Evolutionary conservation across 1,284 basidiomycete species (phyloP), one percentile per base, ranked within the genome.

Genomic region (Melampsora americana): DNA sequence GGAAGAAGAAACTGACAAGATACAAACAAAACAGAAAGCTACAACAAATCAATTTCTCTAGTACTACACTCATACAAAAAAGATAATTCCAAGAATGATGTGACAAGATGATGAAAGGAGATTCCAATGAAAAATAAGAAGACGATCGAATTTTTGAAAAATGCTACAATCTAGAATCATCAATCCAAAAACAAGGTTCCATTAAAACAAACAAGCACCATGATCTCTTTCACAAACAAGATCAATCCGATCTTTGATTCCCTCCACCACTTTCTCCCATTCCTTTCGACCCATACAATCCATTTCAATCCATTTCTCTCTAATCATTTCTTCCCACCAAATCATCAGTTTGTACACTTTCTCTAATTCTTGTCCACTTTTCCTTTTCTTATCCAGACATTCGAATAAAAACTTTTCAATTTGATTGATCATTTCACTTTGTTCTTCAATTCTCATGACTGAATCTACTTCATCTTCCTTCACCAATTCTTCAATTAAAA

Each of bases 321-420:
- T 23, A 50, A 73, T 59, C 1, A 66, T 42, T 50, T 66, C 50
- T 59, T 73, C 46, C 71, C 71, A 73, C 61, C 61, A 73, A 53
- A 39, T 39, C 7, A 66, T 1, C 32, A 73, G 39, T 48, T 73
- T 66, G 14, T 28, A 23, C 2, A 73, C 48, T 59, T 73, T 73
- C 20, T 73, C 71, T 23, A 73, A 73, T 23, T 73, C 62, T 73
- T 73, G 71, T 28, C 71, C 71, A 28, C 35, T 39, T n/a, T 28
- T 28, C n/a, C 35, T 16, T 20, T 20, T 44, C 42, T 20, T 30
- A 61, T 73, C 50, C 20, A 66, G 30, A 9, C 42, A 59, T 46
- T 66, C 46, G 35, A 73, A 4, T 50, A 73, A 66, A 32, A 66
- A 66, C 20, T 73, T 65, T 65, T 65, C 30, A 39, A 66, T 66